These are phyloP conservation scores for Talaromyces sp. DNA, from an alignment of 2,329 filamentous ascomycete genomes.

Conservation along the genomic window DNA sequence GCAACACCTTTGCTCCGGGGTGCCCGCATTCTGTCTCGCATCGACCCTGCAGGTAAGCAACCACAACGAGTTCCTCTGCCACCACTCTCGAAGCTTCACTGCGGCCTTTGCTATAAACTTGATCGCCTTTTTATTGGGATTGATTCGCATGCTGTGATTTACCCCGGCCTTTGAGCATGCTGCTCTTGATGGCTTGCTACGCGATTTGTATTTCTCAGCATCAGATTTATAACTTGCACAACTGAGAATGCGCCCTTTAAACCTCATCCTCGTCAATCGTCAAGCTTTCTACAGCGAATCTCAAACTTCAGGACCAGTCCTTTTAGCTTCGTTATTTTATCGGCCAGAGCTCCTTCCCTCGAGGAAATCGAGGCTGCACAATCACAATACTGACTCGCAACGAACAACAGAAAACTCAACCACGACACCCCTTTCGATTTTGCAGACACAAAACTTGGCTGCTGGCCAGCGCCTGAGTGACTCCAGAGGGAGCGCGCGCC, in stretches of 20 bases:
- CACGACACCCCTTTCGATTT: neutral
- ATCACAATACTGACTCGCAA: neutral
- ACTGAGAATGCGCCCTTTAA: neutral
- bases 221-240: neutral
- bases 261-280: neutral
- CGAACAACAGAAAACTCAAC: neutral
- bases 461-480: neutral
- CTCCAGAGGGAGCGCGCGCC: neutral
- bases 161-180: neutral
- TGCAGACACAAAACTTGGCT: neutral
- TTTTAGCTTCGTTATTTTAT: neutral
- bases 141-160: neutral
- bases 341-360: neutral
- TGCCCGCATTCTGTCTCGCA: neutral
- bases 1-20: neutral
- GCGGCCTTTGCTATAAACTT: neutral
- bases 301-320: neutral
- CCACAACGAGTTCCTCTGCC: neutral
- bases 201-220: neutral
- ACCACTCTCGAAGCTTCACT: neutral
- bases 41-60: neutral
- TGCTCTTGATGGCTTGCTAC: neutral
- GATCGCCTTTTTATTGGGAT: neutral
- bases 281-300: neutral
- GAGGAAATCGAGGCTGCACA: neutral